Evolutionary conservation across 306 rosid species (phyloP).

Genomic region (Astragalus glycyphyllos): DNA sequence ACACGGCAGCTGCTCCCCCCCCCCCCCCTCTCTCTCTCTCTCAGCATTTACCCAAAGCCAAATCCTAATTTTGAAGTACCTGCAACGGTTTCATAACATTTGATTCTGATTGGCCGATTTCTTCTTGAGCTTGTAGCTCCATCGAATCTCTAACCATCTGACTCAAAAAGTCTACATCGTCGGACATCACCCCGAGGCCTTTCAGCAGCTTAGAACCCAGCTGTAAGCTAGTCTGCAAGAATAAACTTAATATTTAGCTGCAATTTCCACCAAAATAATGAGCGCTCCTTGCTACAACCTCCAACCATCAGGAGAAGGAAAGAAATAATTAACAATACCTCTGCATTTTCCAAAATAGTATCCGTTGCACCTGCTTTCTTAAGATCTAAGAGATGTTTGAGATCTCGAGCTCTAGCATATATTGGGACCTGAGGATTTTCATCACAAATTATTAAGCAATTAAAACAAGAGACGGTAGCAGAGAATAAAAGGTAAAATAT

Average conservation of each 20-base stretch:
- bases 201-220: slow-evolving; percentile 94
- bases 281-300: slow-evolving; percentile 14
- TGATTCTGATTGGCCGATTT: slow-evolving; percentile 49
- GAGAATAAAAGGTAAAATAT: background rate
- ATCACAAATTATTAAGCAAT: slow-evolving; percentile 31
- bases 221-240: slow-evolving; percentile 90
- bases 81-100: slow-evolving; percentile 75
- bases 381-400: slow-evolving; percentile 84
- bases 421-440: slow-evolving; percentile 79
- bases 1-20: background rate
- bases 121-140: slow-evolving; percentile 91
- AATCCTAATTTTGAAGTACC: slow-evolving; percentile 60
- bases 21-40: too few relatives aligned
- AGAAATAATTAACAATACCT: slow-evolving; percentile 53
- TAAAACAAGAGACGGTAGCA: slow-evolving; percentile 36
- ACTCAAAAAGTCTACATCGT: slow-evolving; percentile 88
- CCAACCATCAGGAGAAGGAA: slow-evolving; percentile 12
- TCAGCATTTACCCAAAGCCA: slow-evolving; percentile 21
- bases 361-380: slow-evolving; percentile 95
- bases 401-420: slow-evolving; percentile 90
- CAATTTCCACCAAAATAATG: slow-evolving; percentile 25
- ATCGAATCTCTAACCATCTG: slow-evolving; percentile 85
- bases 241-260: slow-evolving; percentile 37
- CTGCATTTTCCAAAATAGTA: slow-evolving; percentile 89
- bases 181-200: slow-evolving; percentile 98